Conservation (phyloP, 805 yeast genomes). For the Pichia thaimueangensis region DNA sequence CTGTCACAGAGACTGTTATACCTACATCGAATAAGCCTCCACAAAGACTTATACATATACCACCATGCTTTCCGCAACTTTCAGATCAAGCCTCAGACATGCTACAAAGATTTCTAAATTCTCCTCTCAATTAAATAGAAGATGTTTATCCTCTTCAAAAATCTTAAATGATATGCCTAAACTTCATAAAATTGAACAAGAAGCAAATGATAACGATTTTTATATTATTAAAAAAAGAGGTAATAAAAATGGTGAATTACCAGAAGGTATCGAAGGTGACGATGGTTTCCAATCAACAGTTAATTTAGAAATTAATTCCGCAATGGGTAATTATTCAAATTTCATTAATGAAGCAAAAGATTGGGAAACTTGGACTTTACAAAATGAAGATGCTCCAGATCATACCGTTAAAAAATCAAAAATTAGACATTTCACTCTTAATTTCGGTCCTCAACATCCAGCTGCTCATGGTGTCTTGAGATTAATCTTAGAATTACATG, state of each 20-base stretch:
- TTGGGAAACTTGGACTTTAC: conserved; percentile 32
- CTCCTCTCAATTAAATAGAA: not conserved
- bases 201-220: conserved; percentile 27
- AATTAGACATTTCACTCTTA: conserved; percentile 82
- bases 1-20: too few species aligned
- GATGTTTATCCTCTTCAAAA: conserved; percentile 5
- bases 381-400: conserved; percentile 33
- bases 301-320: conserved; percentile 32
- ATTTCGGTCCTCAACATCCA: conserved; percentile 92
- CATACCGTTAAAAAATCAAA: conserved; percentile 36
- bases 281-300: conserved; percentile 23
- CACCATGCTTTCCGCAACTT: conserved; percentile 12
- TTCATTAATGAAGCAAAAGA: conserved; percentile 29
- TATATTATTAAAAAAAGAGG: conserved; percentile 28
- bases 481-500: conserved; percentile 77
- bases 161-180: conserved; percentile 12
- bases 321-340: conserved; percentile 36
- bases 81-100: conserved; percentile 9
- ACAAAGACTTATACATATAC: too few species aligned
- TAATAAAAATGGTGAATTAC: conserved; percentile 20
- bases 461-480: conserved; percentile 93
- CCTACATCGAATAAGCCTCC: too few species aligned
- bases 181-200: conserved; percentile 20
- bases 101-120: conserved; percentile 7
- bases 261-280: conserved; percentile 15